Evolutionary conservation across 148 eudicot species (phyloP), one percentile per base, ranked within the genome.

Genomic region (Cornus suecica): DNA sequence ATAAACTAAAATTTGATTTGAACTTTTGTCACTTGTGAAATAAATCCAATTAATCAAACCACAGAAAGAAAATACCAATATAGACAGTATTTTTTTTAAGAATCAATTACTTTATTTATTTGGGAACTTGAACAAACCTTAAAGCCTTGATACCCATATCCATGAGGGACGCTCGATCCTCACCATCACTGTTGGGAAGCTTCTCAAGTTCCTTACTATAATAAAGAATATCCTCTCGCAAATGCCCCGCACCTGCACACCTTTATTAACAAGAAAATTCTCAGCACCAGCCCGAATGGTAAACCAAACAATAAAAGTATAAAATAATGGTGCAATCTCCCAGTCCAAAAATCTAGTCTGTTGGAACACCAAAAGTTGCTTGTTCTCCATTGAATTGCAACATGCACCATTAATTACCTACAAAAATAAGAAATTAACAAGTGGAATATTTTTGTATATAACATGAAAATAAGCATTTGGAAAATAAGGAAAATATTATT

Each of bases 191-290:
- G 58, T 80, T 74, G 56, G 72, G 70, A 60, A 81, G 80, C 78
- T 84, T 88, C 84, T 87, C 88, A 72, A 94, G 85, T 78, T 94
- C 87, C 81, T 86, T 82, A 56, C 74, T 76, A 74, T 83, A 88
- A 72, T 84, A 74, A 63, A 87, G 83, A 60, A 94, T 94, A 75
- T 94, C 98, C 77, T 94, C 97, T 60, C 85, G 90, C 82, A 91
- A 82, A 84, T 94, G 90, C 64, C 98, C 98, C 70, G 98, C 98
- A 75, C 98, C 98, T 71, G 97, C 91, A 90, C 98, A 94, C 88
- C 98, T 94, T 69, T 74, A 77, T 42, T 34, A 74, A 30, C 65
- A n/a, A 52, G 69, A 31, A 71, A 41, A 14, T 26, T 37, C 22
- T 52, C 73, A 72, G 51, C 4, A 64, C 13, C 48, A 14, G 15